Evolutionary conservation across 1,284 basidiomycete genomes (phyloP), one percentile per base, ranked within the genome.

Genomic region (Cutaneotrichosporon cavernicola): DNA sequence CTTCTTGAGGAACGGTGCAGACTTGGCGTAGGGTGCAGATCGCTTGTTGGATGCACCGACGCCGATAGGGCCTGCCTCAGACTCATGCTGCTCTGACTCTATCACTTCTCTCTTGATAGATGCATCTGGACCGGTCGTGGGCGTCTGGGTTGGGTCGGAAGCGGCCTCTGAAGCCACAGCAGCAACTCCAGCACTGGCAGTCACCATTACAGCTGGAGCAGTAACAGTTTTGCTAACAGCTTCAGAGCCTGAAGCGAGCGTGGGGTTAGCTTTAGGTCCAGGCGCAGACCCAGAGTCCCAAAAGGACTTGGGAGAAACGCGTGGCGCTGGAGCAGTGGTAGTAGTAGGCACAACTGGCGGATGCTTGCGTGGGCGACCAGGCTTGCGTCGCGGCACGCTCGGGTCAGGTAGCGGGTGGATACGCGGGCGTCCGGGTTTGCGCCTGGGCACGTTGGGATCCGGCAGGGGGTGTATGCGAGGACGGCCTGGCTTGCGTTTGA

Each of bases 401-500:
- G 49, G 57, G 36, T 53, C 52, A 14, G 58, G 36, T 16, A 55
- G 11, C 8, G 58, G 51, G 26, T 60, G 31, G 34, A 60, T 63
- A 18, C 52, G 47, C 8, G 57, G 58, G 5, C 58, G 57, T 2
- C 58, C 58, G 5, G 51, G 51, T 21, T 56, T 47, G 36, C 61
- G 61, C 10, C 43, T 57, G n/a, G 56, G 56, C 10, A 32, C 26
- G 32, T 32, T 31, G 2, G 65, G 60, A 49, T 62, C 60, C 16
- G 63, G 65, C 5, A 67, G 55, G 8, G 65, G 65, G 46, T 67
- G 62, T 32, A 60, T 64, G 34, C 65, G 63, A 26, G 65, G 65
- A 18, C 65, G 65, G 14, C 65, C 65, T 1, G 55, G 55, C 6
- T 58, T 58, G 8, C 58, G 58, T 26, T 61, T 61, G 30, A 49